Evolutionary conservation across 768 basidiomycete species (phyloP).

Genomic region (Suillus fuscotomentosus): DNA sequence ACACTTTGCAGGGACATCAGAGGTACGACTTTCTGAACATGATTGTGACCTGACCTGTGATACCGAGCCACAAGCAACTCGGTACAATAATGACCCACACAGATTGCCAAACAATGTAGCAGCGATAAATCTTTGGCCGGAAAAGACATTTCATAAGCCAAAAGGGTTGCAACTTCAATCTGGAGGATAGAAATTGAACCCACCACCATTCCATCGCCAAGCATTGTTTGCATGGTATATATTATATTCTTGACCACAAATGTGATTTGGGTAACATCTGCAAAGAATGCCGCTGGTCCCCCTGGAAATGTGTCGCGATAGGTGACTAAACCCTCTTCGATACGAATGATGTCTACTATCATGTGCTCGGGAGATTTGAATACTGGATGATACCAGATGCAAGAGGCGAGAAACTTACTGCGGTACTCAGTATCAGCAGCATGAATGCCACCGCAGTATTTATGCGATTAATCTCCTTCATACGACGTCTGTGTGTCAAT

Average conservation of each 20-base stretch:
- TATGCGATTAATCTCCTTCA: not conserved
- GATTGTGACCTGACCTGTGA: not conserved
- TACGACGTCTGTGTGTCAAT: not conserved
- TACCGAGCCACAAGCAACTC: not conserved
- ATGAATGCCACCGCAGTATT: not conserved
- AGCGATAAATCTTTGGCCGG: not conserved
- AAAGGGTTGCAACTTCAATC: not conserved
- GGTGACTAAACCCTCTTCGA: constrained; percentile 14
- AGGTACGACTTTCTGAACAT: not conserved
- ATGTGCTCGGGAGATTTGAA: not conserved
- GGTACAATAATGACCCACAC: not conserved
- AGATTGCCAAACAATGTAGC: not conserved
- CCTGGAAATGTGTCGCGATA: constrained; percentile 18
- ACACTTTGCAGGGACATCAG: not conserved
- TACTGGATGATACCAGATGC: not conserved
- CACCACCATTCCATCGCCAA: constrained; percentile 3
- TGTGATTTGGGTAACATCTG: constrained; percentile 16
- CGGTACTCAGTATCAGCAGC: constrained; percentile 2
- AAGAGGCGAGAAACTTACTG: not conserved
- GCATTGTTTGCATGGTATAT: constrained; percentile 11
- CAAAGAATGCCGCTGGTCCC: constrained; percentile 23
- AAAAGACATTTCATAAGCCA: not conserved
- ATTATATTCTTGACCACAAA: constrained; percentile 23
- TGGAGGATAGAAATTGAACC: not conserved
- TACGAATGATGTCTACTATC: constrained; percentile 2